These are phyloP conservation scores for Pterula multifida DNA, from an alignment of 1,284 basidiomycete genomes.

Conservation along the genomic window DNA sequence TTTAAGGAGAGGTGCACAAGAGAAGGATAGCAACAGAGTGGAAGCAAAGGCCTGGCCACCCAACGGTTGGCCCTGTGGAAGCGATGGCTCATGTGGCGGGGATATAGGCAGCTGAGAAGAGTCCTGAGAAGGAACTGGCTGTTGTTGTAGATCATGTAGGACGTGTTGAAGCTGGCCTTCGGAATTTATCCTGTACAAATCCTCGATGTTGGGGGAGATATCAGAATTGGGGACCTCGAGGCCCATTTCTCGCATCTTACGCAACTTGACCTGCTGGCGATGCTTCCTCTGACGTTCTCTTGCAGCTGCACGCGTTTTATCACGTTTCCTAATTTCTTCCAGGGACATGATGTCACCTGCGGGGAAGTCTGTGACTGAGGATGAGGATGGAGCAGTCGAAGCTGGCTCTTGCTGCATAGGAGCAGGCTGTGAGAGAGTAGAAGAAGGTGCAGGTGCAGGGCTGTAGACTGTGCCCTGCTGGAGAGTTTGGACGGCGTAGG, in stretches of 20 bases:
- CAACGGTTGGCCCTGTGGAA: slow-evolving; percentile 15
- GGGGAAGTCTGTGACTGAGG: slow-evolving; percentile 15
- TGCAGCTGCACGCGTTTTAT: slow-evolving; percentile 58
- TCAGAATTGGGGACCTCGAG: slow-evolving; percentile 63
- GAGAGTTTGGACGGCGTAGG: slow-evolving; percentile 12
- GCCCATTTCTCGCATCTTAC: slow-evolving; percentile 66
- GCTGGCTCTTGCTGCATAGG: slow-evolving; percentile 9
- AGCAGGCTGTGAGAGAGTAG: slow-evolving; percentile 12
- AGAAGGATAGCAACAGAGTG: slow-evolving; percentile 57
- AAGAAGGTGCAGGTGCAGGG: slow-evolving; percentile 4
- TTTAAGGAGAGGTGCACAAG: slow-evolving; percentile 58
- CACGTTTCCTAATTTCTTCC: slow-evolving; percentile 52
- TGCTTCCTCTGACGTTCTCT: slow-evolving; percentile 71
- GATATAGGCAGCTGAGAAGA: slow-evolving; percentile 12
- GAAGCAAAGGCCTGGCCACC: slow-evolving; percentile 65
- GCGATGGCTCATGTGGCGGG: slow-evolving; percentile 17
- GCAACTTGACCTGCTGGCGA: slow-evolving; percentile 60
- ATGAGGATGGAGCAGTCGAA: slow-evolving; percentile 16
- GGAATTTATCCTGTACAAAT: slow-evolving; percentile 44
- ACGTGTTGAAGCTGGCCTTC: slow-evolving; percentile 48
- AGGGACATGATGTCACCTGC: slow-evolving; percentile 33
- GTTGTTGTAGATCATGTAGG: slow-evolving; percentile 35
- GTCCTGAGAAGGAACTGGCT: slow-evolving; percentile 15
- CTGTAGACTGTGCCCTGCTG: slow-evolving; percentile 14
- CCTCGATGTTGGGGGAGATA: slow-evolving; percentile 37